phyloP scores from a whole-genome alignment of 2,329 filamentous ascomycete species.

The Alternaria consortialis region DNA sequence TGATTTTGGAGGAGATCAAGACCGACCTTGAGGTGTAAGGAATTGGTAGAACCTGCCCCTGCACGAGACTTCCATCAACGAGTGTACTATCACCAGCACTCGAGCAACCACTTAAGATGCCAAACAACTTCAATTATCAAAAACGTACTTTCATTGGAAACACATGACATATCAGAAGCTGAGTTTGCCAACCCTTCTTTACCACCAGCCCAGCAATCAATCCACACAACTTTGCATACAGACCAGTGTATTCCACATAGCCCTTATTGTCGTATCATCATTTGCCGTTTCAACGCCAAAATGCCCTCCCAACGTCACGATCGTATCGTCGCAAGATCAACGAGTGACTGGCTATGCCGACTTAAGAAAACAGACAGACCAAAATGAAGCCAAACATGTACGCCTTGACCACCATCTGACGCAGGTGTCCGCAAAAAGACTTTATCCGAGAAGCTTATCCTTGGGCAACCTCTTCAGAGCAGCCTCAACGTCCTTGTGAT shows the following conservation, averaged over 20 bases:
- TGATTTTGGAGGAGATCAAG: too few relatives aligned
- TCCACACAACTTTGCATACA: neutral
- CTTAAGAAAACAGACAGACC: neutral
- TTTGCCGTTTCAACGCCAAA: slow-evolving; percentile 4
- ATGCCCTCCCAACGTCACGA: neutral
- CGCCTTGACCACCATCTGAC: slow-evolving; percentile 5
- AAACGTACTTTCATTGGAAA: too few relatives aligned
- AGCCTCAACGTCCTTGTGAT: slow-evolving; percentile 85
- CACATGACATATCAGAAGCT: too few relatives aligned
- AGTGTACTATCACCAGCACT: too few relatives aligned
- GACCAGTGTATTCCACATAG: slow-evolving; percentile 1
- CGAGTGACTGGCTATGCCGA: slow-evolving; percentile 11
- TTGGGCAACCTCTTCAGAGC: slow-evolving; percentile 58
- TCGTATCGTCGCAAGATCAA: slow-evolving; percentile 7
- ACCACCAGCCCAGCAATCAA: too few relatives aligned
- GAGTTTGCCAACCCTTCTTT: too few relatives aligned
- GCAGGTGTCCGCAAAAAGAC: neutral
- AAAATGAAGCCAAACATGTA: neutral
- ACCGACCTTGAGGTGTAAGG: too few relatives aligned
- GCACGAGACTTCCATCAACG: too few relatives aligned
- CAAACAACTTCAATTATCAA: too few relatives aligned
- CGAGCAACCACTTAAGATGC: too few relatives aligned
- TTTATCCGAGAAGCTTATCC: slow-evolving; percentile 24
- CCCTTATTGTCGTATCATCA: neutral
- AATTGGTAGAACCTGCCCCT: too few relatives aligned